Conservation (phyloP, 495 filamentous ascomycete genomes). For the Trichoderma gamsii region DNA sequence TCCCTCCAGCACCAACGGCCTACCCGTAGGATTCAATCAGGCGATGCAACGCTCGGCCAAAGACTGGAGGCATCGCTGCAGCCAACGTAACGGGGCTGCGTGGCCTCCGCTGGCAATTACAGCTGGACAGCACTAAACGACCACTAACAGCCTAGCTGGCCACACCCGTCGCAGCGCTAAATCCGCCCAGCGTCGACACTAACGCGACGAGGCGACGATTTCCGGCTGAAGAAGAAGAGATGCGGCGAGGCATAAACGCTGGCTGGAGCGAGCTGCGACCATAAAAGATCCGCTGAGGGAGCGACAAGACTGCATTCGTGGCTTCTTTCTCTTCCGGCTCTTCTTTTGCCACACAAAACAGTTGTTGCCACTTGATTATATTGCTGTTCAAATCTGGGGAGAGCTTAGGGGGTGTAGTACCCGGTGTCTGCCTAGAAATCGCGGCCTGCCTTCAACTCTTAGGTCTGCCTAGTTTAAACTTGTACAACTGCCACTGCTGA, state of each 20-base stretch:
- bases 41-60: background rate
- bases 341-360: background rate
- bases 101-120: background rate
- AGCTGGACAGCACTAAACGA: background rate
- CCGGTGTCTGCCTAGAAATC: background rate
- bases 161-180: background rate
- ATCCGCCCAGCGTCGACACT: background rate
- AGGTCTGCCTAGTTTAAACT: background rate
- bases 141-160: background rate
- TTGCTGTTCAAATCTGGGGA: too few species aligned
- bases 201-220: background rate
- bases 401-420: background rate
- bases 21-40: background rate
- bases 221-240: background rate
- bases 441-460: background rate
- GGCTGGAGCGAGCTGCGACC: background rate
- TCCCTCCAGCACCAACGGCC: background rate
- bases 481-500: background rate
- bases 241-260: too few species aligned
- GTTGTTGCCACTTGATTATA: background rate
- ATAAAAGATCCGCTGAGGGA: background rate
- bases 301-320: too few species aligned
- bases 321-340: background rate
- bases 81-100: slow-evolving; percentile 7
- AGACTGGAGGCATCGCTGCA: background rate